These are phyloP conservation scores for Vanderwaltozyma verrucispora DNA, from an alignment of 805 yeast genomes.

Conservation along the genomic window DNA sequence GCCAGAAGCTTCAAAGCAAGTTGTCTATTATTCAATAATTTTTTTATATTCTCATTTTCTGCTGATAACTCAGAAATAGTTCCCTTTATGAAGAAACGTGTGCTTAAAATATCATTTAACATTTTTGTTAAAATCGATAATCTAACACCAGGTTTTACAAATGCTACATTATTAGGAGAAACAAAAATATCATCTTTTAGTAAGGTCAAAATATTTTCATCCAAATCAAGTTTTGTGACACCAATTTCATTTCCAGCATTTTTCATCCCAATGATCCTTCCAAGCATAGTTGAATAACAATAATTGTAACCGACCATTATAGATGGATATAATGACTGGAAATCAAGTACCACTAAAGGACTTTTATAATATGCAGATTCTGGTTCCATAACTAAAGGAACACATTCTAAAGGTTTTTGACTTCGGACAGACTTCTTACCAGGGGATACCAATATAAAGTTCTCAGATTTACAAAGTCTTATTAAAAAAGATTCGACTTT, in stretches of 20 bases:
- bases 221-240: constrained; percentile 38
- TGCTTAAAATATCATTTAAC: constrained; percentile 73
- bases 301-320: constrained; percentile 84
- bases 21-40: constrained; percentile 65
- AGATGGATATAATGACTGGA: constrained; percentile 91
- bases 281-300: constrained; percentile 67
- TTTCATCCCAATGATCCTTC: constrained; percentile 47
- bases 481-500: constrained; percentile 81
- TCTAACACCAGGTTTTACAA: constrained; percentile 54
- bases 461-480: constrained; percentile 68
- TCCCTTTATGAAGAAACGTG: constrained; percentile 66
- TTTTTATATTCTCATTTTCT: constrained; percentile 18
- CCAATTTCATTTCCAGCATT: constrained; percentile 41
- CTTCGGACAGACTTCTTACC: constrained; percentile 68
- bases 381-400: constrained; percentile 92
- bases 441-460: constrained; percentile 65
- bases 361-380: constrained; percentile 73
- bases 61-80: constrained; percentile 45
- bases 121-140: constrained; percentile 70
- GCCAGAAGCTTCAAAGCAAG: constrained; percentile 83
- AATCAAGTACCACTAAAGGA: constrained; percentile 84
- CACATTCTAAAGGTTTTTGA: constrained; percentile 77
- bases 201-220: constrained; percentile 45
- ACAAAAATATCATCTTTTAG: constrained; percentile 46
- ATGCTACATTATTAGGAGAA: constrained; percentile 84